phyloP scores from a whole-genome alignment of 352 stramenopile species.

The Blastocystis sp. region DNA sequence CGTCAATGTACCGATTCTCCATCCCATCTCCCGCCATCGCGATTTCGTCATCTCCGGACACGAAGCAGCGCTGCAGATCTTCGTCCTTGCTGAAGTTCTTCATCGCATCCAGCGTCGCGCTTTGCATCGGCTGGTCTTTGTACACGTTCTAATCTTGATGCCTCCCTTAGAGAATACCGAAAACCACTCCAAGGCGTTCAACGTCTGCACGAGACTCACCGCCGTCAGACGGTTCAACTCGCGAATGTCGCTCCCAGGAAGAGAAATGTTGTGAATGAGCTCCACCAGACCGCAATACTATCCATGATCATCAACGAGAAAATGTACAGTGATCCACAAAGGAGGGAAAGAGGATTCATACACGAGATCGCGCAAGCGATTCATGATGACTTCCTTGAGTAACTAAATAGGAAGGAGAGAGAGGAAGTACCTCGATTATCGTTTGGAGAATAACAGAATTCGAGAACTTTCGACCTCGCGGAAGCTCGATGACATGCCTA shows the following conservation, averaged over 20 bases:
- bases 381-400: neutral
- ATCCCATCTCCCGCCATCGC: neutral
- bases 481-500: neutral
- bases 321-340: neutral
- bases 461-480: neutral
- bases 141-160: neutral
- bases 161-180: neutral
- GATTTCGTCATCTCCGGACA: neutral
- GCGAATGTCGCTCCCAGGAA: neutral
- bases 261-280: conserved; percentile 1
- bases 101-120: neutral
- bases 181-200: conserved; percentile 18
- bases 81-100: neutral
- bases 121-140: neutral
- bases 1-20: neutral
- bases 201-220: neutral
- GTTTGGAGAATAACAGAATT: neutral
- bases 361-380: neutral
- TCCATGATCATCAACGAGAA: neutral
- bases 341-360: neutral
- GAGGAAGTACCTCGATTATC: neutral
- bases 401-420: neutral
- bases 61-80: neutral
- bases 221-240: conserved; percentile 4
- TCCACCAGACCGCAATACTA: conserved; percentile 33